phyloP scores from a whole-genome alignment of 2,329 filamentous ascomycete species.

The Zasmidium angulare region DNA sequence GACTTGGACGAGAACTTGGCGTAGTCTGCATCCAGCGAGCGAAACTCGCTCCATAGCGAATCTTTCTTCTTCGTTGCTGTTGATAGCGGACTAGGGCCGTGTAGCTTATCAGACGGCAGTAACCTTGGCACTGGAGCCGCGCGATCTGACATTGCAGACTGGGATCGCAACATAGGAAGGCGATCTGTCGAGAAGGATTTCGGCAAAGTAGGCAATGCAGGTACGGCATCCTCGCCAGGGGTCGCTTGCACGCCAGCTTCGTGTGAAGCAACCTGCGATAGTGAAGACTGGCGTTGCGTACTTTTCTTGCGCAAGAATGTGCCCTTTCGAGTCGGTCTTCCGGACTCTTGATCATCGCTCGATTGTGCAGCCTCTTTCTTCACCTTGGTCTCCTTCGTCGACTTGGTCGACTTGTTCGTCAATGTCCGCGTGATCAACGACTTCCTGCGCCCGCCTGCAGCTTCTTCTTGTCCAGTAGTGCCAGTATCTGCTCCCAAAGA shows the following conservation, averaged over 20 bases:
- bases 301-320: constrained; percentile 24
- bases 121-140: constrained; percentile 46
- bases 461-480: background rate
- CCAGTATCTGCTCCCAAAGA: constrained; percentile 1
- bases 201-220: constrained; percentile 43
- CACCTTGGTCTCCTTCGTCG: constrained; percentile 16
- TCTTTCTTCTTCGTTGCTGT: constrained; percentile 59
- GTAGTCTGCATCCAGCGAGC: constrained; percentile 66
- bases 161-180: constrained; percentile 39
- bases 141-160: constrained; percentile 35
- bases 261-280: constrained; percentile 16
- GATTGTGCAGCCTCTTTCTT: constrained; percentile 14
- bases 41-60: constrained; percentile 68
- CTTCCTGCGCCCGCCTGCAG: constrained; percentile 16
- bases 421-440: constrained; percentile 13
- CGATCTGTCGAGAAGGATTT: constrained; percentile 52
- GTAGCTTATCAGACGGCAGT: constrained; percentile 37
- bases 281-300: constrained; percentile 10
- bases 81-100: constrained; percentile 16
- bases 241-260: constrained; percentile 4
- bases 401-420: constrained; percentile 8
- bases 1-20: constrained; percentile 75
- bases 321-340: constrained; percentile 16
- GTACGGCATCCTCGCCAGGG: constrained; percentile 16
- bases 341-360: constrained; percentile 17